Conservation (phyloP, 75 land plant species). For the Pinus taeda region DNA sequence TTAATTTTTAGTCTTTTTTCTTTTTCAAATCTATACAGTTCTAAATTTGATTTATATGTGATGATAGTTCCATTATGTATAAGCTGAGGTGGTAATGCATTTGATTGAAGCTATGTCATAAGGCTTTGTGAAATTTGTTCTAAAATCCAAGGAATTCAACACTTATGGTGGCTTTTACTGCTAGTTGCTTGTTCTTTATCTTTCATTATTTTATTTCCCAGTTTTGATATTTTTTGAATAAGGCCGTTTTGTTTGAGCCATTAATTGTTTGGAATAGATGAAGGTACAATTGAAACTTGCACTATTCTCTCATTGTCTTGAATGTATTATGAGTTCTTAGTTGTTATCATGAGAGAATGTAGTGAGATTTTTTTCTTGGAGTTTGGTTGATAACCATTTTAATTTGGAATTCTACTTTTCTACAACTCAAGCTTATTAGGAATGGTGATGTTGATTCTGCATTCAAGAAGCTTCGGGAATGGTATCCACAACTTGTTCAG, state of each 20-base stretch:
- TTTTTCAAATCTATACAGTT: too few relatives aligned
- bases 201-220: not conserved
- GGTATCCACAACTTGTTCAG: constrained; percentile 88
- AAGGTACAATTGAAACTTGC: not conserved
- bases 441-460: constrained; percentile 79
- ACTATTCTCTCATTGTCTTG: not conserved
- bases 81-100: too few relatives aligned
- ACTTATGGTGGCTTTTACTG: too few relatives aligned
- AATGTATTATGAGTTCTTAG: not conserved
- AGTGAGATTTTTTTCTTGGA: not conserved
- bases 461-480: constrained; percentile 59
- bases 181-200: too few relatives aligned
- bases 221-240: not conserved
- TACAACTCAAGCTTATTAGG: constrained; percentile 58
- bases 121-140: too few relatives aligned
- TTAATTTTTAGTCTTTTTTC: too few relatives aligned
- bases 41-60: too few relatives aligned
- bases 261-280: not conserved
- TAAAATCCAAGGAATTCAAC: too few relatives aligned
- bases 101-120: too few relatives aligned
- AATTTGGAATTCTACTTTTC: not conserved
- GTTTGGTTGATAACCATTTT: not conserved
- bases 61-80: too few relatives aligned
- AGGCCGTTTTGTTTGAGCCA: not conserved
- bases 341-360: not conserved